Evolutionary conservation across 768 basidiomycete genomes (phyloP), one percentile per base, ranked within the genome.

Genomic region (Tricholoma hemisulphureum): DNA sequence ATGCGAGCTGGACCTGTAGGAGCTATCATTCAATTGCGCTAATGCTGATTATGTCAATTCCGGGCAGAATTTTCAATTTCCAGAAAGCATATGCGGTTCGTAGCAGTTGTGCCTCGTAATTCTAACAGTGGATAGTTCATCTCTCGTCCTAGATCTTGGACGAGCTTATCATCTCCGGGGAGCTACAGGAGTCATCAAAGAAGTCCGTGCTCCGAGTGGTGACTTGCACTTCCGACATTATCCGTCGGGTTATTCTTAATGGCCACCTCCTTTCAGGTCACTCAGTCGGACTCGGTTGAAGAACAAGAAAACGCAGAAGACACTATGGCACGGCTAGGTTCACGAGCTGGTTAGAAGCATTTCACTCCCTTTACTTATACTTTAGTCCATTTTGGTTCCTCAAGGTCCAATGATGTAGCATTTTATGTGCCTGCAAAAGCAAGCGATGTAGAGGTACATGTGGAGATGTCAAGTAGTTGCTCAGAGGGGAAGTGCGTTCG

Each of bases 111-210:
- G 8, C 16, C 11, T 28, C 56, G 37, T 56, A 58, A 41, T 26
- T 59, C 54, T 46, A 14, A 54, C 55, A 23, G 45, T 20, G 31
- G 23, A 13, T 37, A 29, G 34, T 35, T 48, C 37, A 60, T 35
- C 41, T 49, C 14, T 28, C 24, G 39, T 58, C 39, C 51, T 61
- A 77, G 89, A 92, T 99, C 65, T 77, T 99, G 53, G 97, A 98
- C 68, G 97, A 99, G 71, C 81, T 98, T 52, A 93, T 99, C 69
- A 96, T 98, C 54, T 89, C 95, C 8, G 97, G 97, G 50, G 97
- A 99, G 72, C 78, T 99, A 63, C 96, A 98, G 75, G 97, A 99
- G 71, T 95, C 95, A 2, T 96, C 94, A 9, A 98, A 98, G 82
- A 91, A 93, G 68, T 87, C 89, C 5, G 90, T 93, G 6, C 76